Evolutionary conservation across 2,329 filamentous ascomycete species (phyloP).

Genomic region (Xylariales sp.): DNA sequence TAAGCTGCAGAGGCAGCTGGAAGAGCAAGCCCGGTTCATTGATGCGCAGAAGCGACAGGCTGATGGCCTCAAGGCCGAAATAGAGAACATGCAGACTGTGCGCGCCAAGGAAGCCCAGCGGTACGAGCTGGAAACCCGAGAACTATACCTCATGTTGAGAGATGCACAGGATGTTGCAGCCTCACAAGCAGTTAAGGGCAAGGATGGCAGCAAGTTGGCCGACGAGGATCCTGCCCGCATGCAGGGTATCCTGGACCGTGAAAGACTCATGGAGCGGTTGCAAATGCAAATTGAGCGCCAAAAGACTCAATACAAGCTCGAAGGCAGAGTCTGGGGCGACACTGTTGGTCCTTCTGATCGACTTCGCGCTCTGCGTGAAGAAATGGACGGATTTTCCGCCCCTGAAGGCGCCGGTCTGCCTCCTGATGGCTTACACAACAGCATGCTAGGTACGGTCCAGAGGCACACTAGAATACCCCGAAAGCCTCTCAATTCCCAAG

Average conservation of each 20-base stretch:
- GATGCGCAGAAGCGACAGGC: constrained; percentile 83
- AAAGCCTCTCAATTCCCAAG: constrained; percentile 43
- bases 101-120: constrained; percentile 88
- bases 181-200: constrained; percentile 65
- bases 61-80: constrained; percentile 82
- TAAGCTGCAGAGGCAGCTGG: constrained; percentile 89
- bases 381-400: constrained; percentile 71
- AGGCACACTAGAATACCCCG: constrained; percentile 54
- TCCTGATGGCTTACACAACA: constrained; percentile 62
- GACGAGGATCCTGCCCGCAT: constrained; percentile 70
- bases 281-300: constrained; percentile 95
- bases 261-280: constrained; percentile 86
- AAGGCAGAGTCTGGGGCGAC: constrained; percentile 87
- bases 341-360: constrained; percentile 82
- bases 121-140: constrained; percentile 92
- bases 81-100: constrained; percentile 80
- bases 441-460: constrained; percentile 67
- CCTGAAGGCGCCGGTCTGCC: constrained; percentile 47
- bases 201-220: constrained; percentile 46
- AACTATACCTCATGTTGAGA: constrained; percentile 95
- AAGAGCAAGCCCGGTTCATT: constrained; percentile 87
- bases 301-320: constrained; percentile 96
- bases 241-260: constrained; percentile 90
- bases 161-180: constrained; percentile 96
- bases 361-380: constrained; percentile 83